These are phyloP conservation scores for Ilex paraguariensis DNA, from an alignment of 305 asterid genomes.

Conservation along the genomic window DNA sequence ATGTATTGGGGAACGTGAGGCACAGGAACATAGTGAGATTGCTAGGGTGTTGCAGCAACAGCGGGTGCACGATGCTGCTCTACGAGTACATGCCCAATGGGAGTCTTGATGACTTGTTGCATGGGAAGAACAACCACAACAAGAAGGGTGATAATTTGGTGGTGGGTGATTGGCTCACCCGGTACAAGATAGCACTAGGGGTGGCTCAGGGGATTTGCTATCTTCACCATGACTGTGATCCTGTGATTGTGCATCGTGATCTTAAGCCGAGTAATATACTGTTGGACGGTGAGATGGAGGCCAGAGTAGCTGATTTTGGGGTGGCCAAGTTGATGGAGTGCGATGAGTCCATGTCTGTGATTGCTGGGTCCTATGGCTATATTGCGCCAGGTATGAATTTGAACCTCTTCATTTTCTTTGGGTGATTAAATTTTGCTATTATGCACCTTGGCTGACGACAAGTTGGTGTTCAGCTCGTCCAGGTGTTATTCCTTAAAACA, in stretches of 20 bases:
- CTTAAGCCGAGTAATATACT: slow-evolving; percentile 87
- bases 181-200: slow-evolving; percentile 76
- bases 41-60: slow-evolving; percentile 72
- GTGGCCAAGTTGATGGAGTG: slow-evolving; percentile 72
- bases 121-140: slow-evolving; percentile 38
- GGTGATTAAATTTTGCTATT: too few species aligned
- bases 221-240: slow-evolving; percentile 93
- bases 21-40: slow-evolving; percentile 80
- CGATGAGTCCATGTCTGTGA: slow-evolving; percentile 72
- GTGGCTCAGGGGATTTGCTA: slow-evolving; percentile 96
- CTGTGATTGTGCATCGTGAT: slow-evolving; percentile 84
- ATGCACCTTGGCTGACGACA: too few species aligned
- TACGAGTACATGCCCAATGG: slow-evolving; percentile 97
- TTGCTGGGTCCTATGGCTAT: slow-evolving; percentile 94
- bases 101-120: slow-evolving; percentile 70
- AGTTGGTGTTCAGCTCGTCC: too few species aligned
- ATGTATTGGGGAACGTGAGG: slow-evolving; percentile 71
- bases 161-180: slow-evolving; percentile 58
- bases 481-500: too few species aligned
- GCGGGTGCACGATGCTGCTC: slow-evolving; percentile 61
- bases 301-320: slow-evolving; percentile 90
- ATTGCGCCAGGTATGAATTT: slow-evolving; percentile 71
- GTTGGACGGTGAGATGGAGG: slow-evolving; percentile 69
- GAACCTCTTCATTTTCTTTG: not conserved
- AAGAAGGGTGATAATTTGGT: slow-evolving; percentile 42